These are phyloP conservation scores for Fragaria iinumae DNA, from an alignment of 306 rosid genomes.

Conservation along the genomic window DNA sequence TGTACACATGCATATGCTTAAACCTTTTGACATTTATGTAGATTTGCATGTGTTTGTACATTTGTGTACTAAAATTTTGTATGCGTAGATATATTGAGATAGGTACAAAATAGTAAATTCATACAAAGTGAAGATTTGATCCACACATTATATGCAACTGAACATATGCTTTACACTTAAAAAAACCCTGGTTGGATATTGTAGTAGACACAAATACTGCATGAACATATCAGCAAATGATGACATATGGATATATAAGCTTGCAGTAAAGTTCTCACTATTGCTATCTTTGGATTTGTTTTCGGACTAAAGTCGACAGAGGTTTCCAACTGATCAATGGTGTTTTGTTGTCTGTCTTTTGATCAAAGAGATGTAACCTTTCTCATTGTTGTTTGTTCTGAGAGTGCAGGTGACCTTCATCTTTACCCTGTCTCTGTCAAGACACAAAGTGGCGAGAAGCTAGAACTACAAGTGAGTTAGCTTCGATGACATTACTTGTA, in stretches of 20 bases:
- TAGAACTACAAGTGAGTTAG: slow-evolving; percentile 86
- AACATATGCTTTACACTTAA: background rate
- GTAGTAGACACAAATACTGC: background rate
- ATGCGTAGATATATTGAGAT: background rate
- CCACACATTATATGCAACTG: background rate
- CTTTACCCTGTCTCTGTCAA: slow-evolving; percentile 86
- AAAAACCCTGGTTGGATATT: background rate
- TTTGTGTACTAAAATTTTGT: background rate
- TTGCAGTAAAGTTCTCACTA: background rate
- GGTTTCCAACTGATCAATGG: background rate
- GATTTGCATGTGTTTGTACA: background rate
- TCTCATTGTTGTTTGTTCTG: slow-evolving; percentile 16
- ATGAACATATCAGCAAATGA: background rate
- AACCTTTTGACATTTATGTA: background rate
- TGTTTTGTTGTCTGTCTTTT: background rate
- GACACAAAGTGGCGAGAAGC: slow-evolving; percentile 90
- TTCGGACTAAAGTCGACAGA: background rate
- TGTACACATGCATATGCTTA: background rate
- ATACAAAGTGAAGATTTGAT: background rate
- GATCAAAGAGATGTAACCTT: background rate
- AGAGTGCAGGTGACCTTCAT: slow-evolving; percentile 83
- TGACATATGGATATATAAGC: background rate
- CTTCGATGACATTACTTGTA: slow-evolving; percentile 18
- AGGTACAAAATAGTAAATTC: background rate
- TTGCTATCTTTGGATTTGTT: background rate